Evolutionary conservation across 192 early-diverging fungal species (phyloP).

Genomic region (Thamnidium elegans): DNA sequence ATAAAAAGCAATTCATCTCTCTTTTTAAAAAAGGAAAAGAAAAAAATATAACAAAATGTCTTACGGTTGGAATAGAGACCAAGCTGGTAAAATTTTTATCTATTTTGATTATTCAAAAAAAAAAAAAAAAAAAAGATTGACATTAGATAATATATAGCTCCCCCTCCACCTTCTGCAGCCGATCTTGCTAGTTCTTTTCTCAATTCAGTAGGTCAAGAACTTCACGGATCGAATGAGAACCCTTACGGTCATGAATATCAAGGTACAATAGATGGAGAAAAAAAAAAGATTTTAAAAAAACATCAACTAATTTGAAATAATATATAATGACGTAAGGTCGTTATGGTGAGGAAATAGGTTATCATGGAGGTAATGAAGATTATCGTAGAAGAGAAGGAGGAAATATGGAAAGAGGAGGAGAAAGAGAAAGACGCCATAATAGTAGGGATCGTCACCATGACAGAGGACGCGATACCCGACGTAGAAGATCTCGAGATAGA

Average conservation of each 20-base stretch:
- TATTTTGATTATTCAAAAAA: not conserved
- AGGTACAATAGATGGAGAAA: not conserved
- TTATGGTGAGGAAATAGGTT: not conserved
- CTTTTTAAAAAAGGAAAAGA: too few relatives aligned
- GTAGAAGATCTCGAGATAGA: constrained; percentile 14
- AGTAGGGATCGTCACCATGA: constrained; percentile 15
- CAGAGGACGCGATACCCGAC: not conserved
- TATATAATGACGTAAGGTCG: not conserved
- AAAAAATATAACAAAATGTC: constrained; percentile 1
- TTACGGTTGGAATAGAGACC: constrained; percentile 14
- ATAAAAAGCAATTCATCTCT: too few relatives aligned
- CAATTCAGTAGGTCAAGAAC: constrained; percentile 14
- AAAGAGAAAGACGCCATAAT: not conserved
- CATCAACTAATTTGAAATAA: too few relatives aligned
- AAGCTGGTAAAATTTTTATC: constrained; percentile 8
- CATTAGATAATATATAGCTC: not conserved
- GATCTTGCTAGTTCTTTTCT: constrained; percentile 16
- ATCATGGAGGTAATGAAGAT: constrained; percentile 11
- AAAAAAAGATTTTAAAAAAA: too few relatives aligned
- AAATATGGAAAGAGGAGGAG: constrained; percentile 6
- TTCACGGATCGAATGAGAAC: constrained; percentile 10
- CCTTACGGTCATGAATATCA: constrained; percentile 1
- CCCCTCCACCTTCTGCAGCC: not conserved
- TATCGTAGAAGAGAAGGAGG: constrained; percentile 11
- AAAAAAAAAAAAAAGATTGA: not conserved